phyloP scores from a whole-genome alignment of 2,329 filamentous ascomycete species.

The Colletotrichum magnum region DNA sequence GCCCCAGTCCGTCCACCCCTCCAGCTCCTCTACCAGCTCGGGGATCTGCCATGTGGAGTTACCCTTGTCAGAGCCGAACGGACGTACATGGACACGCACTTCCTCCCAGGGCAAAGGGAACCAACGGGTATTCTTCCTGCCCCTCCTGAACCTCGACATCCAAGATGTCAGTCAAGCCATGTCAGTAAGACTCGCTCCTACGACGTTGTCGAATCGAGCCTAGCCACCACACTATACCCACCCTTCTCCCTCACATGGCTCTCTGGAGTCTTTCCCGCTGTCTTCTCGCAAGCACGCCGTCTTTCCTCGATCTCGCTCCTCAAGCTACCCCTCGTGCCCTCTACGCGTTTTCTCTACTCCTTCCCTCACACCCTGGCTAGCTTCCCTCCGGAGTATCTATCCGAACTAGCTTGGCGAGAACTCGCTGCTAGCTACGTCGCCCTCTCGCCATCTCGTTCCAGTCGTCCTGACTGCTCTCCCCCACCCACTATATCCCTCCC shows the following conservation, averaged over 20 bases:
- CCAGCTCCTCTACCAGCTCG: conserved; percentile 15
- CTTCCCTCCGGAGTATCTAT: conserved; percentile 35
- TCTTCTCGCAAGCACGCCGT: conserved; percentile 8
- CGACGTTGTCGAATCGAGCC: conserved; percentile 7
- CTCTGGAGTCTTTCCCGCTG: neutral
- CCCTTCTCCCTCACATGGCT: conserved; percentile 28
- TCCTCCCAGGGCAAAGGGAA: conserved; percentile 28
- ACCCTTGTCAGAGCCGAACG: conserved; percentile 18
- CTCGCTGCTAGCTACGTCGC: conserved; percentile 22
- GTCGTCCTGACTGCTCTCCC: conserved; percentile 20
- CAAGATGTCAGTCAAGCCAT: conserved; percentile 26
- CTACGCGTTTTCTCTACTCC: conserved; percentile 18
- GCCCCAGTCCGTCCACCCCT: conserved; percentile 29
- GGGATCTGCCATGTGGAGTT: conserved; percentile 33
- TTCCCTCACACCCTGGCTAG: conserved; percentile 24
- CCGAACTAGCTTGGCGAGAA: conserved; percentile 37
- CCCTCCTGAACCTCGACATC: conserved; percentile 9
- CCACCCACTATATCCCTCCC: conserved; percentile 35
- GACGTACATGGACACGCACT: conserved; percentile 16
- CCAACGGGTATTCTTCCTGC: conserved; percentile 5
- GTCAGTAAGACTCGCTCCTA: conserved; percentile 12
- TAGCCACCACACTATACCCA: conserved; percentile 22
- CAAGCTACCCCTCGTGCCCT: conserved; percentile 3
- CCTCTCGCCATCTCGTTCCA: conserved; percentile 22
- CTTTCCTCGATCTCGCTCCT: conserved; percentile 6